Base-by-base conservation (phyloP, 1,284 basidiomycete genomes). In the Trichosporon coremiiforme region DNA sequence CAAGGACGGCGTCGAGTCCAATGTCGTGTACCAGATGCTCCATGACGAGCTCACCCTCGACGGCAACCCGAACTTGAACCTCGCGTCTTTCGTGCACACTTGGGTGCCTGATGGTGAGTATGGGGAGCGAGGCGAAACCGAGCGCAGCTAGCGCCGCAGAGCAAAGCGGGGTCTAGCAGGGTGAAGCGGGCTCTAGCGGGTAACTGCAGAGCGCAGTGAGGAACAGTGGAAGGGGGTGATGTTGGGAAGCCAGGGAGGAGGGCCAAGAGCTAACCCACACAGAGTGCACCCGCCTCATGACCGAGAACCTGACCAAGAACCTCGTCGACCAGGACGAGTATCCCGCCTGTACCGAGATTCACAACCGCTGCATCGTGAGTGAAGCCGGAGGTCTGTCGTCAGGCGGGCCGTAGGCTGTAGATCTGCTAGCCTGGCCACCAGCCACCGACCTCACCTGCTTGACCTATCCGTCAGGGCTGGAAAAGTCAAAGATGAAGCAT, bases 281-380 rank as follows among this genome's bases (percentile, higher is more conserved):
- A 13, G 83, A 88, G 77, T 89, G 89, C 67, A 86, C 90, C 76
- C 88, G 89, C 75, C 87, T 95, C 71, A 90, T 93, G 86, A 75
- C 86, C 65, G 94, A 95, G 84, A 95, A 95, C 80, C 87, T 95
- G 76, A 89, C 88, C 77, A 95, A 95, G 84, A 95, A 95, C 80
- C 84, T 95, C 66, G 94, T 95, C 66, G 94, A 93, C 81, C 90
- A 90, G 78, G 95, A 96, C 78, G 93, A 96, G 82, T 97, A 97
- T 82, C 94, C 94, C 17, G 89, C 90, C 69, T 91, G 91, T 0
- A 78, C 80, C 81, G 84, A 88, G 36, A 87, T 94, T 65, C 92
- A 94, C 79, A 89, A 89, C n/a, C 89, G 91, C 72, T 94, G 90
- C 85, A 81, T 81, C 76, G 77, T 79, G n/a, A n/a, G n/a, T n/a